Evolutionary conservation across 2,329 filamentous ascomycete species (phyloP), one percentile per base, ranked within the genome.

Genomic region (Mariannaea sp.): DNA sequence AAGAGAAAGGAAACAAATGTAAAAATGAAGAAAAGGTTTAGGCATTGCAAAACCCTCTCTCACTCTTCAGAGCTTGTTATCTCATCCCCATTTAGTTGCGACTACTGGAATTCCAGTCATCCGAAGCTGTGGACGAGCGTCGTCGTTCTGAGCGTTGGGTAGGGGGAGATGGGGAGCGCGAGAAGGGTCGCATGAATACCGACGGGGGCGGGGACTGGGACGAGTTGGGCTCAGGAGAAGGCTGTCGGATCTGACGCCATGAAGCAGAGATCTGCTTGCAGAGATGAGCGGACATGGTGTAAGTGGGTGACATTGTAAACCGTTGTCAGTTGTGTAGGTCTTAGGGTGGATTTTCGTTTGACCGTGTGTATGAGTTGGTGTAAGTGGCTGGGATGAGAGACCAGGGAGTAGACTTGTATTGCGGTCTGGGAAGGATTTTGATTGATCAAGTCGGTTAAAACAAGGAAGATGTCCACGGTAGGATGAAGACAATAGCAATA

Each of bases 231-330:
- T 75, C 71, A 46, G 72, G 67, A 3, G 70, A 71, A 22, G 71
- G 67, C 58, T 78, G 75, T 59, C 75, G 75, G 39, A 75, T 70
- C 65, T 82, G 78, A 58, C 76, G 76, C 79, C 81, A 84, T n/a
- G 81, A 83, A 45, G 78, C 74, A 73, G 77, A 80, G 71, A 84
- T 80, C 64, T 83, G 75, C 70, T 81, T 82, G 79, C 80, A 81
- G 69, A 84, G 72, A 63, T 84, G 81, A 62, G 81, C 80, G 13
- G 81, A 82, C 77, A 84, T 83, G 59, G 81, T 83, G 72, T 84
- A 81, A 30, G 81, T 83, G 44, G 80, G 80, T 49, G 80, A 77
- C 81, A 84, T 58, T 35, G 46, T 46, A 36, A n/a, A 40, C 40
- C 30, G 49, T 33, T 33, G 42, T 29, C 24, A 29, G 38, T 17